Conservation (phyloP, 306 rosid species). For the Pterocarpus macrocarpus region DNA sequence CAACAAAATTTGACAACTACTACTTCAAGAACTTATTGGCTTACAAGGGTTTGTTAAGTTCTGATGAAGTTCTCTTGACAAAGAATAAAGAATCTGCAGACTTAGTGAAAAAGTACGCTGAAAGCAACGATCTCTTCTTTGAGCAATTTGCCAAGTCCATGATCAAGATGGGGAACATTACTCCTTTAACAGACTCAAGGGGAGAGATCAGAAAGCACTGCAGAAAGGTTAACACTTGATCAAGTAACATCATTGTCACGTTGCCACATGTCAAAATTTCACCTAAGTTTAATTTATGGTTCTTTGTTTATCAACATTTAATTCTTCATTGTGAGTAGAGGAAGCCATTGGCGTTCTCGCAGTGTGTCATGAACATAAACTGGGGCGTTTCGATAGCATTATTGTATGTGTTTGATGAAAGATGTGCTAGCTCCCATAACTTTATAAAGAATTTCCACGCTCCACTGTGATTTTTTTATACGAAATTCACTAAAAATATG, state of each 20-base stretch:
- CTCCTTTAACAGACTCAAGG: constrained; percentile 82
- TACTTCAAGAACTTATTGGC: constrained; percentile 81
- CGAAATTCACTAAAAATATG: too few species aligned
- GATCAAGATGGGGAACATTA: constrained; percentile 91
- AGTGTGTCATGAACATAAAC: constrained; percentile 1
- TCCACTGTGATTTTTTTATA: too few species aligned
- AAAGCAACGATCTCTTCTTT: constrained; percentile 65
- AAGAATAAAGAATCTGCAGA: constrained; percentile 59
- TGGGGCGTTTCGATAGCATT: background rate
- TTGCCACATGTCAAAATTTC: constrained; percentile 1
- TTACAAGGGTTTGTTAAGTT: constrained; percentile 72
- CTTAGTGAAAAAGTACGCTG: constrained; percentile 76
- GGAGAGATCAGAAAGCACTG: constrained; percentile 90
- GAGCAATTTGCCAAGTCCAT: constrained; percentile 88
- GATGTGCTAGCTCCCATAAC: constrained; percentile 7
- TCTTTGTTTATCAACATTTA: background rate
- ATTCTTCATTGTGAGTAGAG: constrained; percentile 7
- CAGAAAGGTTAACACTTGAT: constrained; percentile 68
- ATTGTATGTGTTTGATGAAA: constrained; percentile 34
- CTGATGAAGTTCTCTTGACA: constrained; percentile 85
- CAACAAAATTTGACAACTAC: constrained; percentile 80
- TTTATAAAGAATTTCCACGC: background rate
- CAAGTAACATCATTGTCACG: constrained; percentile 5
- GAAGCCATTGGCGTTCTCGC: constrained; percentile 5
- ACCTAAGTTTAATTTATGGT: constrained; percentile 28